phyloP scores from a whole-genome alignment of 2,329 filamentous ascomycete species.

The Parastagonospora nodorum region DNA sequence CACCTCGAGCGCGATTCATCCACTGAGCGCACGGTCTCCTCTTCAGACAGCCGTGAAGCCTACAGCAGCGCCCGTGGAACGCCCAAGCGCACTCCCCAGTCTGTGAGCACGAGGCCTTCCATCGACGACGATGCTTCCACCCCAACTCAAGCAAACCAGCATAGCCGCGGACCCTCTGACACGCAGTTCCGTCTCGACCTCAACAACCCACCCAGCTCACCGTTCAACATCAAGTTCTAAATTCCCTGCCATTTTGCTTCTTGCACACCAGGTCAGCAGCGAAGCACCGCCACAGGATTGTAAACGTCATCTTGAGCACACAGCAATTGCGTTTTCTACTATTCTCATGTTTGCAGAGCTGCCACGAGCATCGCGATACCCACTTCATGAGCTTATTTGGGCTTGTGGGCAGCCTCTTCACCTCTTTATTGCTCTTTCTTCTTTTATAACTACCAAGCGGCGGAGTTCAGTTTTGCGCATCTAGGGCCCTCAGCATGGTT shows the following conservation, averaged over 20 bases:
- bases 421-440: conserved; percentile 16
- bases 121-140: conserved; percentile 39
- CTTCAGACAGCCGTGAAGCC: conserved; percentile 38
- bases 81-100: conserved; percentile 30
- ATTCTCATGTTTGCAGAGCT: conserved; percentile 27
- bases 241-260: conserved; percentile 1
- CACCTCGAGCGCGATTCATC: conserved; percentile 33
- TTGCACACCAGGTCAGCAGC: too few relatives aligned
- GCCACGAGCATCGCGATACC: conserved; percentile 44
- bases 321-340: conserved; percentile 32
- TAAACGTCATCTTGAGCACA: conserved; percentile 19
- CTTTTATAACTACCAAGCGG: conserved; percentile 31
- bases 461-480: conserved; percentile 37
- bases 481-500: conserved; percentile 30
- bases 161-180: conserved; percentile 37
- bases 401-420: conserved; percentile 37
- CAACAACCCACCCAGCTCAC: conserved; percentile 43
- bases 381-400: conserved; percentile 32
- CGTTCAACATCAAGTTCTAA: conserved; percentile 47
- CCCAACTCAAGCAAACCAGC: conserved; percentile 39
- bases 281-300: conserved; percentile 13
- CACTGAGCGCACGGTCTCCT: conserved; percentile 35
- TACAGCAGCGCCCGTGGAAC: conserved; percentile 21
- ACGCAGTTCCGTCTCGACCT: conserved; percentile 42
- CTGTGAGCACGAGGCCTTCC: conserved; percentile 26